Percentiles rank a stretch among this genome's conserved stretches.
These are phyloP conservation scores for Sarcocystis neurona DNA, from an alignment of 169 alveolate species.

Conservation along the genomic window DNA sequence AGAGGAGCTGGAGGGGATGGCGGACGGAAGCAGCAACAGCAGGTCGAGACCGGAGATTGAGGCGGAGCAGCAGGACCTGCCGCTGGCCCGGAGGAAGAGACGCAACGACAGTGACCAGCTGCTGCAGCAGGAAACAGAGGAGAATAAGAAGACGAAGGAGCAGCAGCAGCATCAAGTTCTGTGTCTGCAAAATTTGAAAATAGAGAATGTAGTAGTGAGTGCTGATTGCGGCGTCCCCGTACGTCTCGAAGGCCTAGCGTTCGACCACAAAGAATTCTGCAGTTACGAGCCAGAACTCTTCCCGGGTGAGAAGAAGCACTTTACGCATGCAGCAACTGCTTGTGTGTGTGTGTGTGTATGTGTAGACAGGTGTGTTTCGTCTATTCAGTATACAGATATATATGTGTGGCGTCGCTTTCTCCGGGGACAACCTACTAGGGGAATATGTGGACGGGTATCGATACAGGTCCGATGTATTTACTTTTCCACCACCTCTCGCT, in stretches of 20 bases:
- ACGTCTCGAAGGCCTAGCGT: slow-evolving; percentile 94
- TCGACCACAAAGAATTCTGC: slow-evolving; percentile 88
- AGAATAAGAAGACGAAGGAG: not conserved
- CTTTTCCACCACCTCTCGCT: too few species aligned
- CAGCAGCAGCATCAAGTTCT: not conserved
- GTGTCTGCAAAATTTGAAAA: slow-evolving; percentile 85
- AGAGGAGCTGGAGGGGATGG: too few species aligned
- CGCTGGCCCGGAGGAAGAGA: too few species aligned
- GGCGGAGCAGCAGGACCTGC: too few species aligned
- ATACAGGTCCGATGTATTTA: too few species aligned
- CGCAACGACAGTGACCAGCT: too few species aligned
- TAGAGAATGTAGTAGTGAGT: slow-evolving; percentile 98
- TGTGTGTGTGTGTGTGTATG: not conserved
- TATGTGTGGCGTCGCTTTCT: too few species aligned
- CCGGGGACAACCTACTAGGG: too few species aligned
- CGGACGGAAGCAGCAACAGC: too few species aligned
- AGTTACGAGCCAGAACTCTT: slow-evolving; percentile 98
- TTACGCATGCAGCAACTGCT: not conserved
- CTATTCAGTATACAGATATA: too few species aligned
- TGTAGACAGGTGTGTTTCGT: not conserved
- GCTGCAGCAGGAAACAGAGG: not conserved
- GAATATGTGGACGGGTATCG: too few species aligned
- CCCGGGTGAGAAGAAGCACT: slow-evolving; percentile 85
- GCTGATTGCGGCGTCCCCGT: slow-evolving; percentile 96
- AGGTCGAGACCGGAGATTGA: too few species aligned